Percentiles rank a stretch among this genome's conserved stretches.
Evolutionary conservation across 148 eudicot genomes (phyloP).

Genomic region (Fallopia convolvulus): DNA sequence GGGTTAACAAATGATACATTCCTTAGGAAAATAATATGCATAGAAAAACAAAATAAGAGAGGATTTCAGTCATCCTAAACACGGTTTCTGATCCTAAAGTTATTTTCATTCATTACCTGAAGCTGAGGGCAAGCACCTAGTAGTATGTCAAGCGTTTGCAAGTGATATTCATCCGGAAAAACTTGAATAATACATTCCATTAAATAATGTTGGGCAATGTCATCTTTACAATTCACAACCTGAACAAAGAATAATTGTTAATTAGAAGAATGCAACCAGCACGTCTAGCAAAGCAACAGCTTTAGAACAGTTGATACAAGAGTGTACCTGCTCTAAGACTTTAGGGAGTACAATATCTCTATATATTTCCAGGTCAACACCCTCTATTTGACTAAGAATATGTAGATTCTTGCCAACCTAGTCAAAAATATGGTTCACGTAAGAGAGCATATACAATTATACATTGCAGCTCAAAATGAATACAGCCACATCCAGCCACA

Average conservation of each 20-base stretch:
- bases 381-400: constrained; percentile 98
- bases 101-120: constrained; percentile 41
- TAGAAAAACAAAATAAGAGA: neutral
- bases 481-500: neutral
- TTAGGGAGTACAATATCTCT: constrained; percentile 87
- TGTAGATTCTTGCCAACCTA: constrained; percentile 99
- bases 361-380: constrained; percentile 88
- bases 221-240: constrained; percentile 96
- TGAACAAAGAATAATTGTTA: constrained; percentile 13
- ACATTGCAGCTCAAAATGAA: constrained; percentile 10
- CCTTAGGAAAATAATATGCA: neutral
- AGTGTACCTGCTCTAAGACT: constrained; percentile 84
- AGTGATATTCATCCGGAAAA: constrained; percentile 97
- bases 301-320: neutral
- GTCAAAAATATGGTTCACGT: constrained; percentile 22
- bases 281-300: constrained; percentile 1
- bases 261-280: constrained; percentile 2
- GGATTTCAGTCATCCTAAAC: neutral
- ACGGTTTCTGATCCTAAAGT: neutral
- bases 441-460: constrained; percentile 6
- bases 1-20: constrained; percentile 8
- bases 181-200: constrained; percentile 99
- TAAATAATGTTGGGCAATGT: constrained; percentile 83
- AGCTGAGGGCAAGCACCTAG: constrained; percentile 94
- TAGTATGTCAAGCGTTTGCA: constrained; percentile 87